A percentile compares a stretch with the other conserved stretches of the same genome.
These are phyloP conservation scores for Citrullus mucosospermus DNA, from an alignment of 306 rosid species.

Conservation along the genomic window DNA sequence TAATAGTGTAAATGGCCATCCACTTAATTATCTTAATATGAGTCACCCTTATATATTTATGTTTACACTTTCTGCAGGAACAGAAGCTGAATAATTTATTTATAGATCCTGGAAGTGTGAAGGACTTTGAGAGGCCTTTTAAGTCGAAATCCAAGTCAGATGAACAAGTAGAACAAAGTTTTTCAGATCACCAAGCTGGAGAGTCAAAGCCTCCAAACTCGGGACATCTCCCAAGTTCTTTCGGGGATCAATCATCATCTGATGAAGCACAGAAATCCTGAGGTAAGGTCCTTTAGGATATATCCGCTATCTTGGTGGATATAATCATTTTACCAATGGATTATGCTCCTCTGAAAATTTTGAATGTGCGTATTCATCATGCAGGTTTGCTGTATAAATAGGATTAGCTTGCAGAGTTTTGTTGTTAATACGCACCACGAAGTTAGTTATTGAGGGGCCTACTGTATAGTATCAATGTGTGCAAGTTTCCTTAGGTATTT, in stretches of 20 bases:
- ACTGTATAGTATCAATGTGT: not conserved
- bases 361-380: not conserved
- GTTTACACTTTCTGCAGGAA: constrained; percentile 40
- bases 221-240: constrained; percentile 28
- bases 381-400: constrained; percentile 8
- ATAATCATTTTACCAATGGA: not conserved
- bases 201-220: constrained; percentile 25
- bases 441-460: not conserved
- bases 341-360: not conserved
- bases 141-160: constrained; percentile 31
- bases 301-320: not conserved
- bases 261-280: constrained; percentile 30
- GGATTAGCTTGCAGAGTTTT: not conserved
- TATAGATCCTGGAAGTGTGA: constrained; percentile 42
- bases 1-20: not conserved
- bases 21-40: not conserved
- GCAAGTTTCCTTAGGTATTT: not conserved
- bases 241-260: constrained; percentile 24
- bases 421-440: not conserved
- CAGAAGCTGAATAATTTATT: constrained; percentile 44
- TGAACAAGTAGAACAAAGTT: constrained; percentile 37
- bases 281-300: not conserved
- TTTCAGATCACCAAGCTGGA: constrained; percentile 24
- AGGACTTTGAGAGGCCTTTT: constrained; percentile 57
- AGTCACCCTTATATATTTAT: not conserved